These are phyloP conservation scores for Golubevia sp. DNA, from an alignment of 1,284 basidiomycete species.

Conservation along the genomic window DNA sequence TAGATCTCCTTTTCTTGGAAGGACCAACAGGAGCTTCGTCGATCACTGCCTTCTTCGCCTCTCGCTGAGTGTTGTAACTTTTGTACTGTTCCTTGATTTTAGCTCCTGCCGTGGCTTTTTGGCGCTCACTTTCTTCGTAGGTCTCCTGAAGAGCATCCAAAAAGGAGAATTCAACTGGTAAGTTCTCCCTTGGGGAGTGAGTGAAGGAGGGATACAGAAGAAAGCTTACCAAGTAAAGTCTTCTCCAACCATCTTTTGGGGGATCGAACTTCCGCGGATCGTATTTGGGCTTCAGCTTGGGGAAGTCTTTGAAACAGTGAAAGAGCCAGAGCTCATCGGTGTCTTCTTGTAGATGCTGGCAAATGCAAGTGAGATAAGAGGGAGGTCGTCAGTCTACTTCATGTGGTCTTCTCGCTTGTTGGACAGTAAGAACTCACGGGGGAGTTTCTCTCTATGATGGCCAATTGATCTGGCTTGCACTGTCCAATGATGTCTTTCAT, in stretches of 20 bases:
- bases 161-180: background rate
- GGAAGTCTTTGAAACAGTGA: too few relatives aligned
- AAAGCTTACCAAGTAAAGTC: too few relatives aligned
- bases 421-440: constrained; percentile 31
- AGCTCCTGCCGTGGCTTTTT: background rate
- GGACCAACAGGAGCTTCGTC: background rate
- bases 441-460: constrained; percentile 35
- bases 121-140: background rate
- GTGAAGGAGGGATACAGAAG: background rate
- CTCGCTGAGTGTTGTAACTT: background rate
- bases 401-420: too few relatives aligned
- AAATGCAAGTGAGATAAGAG: too few relatives aligned
- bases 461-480: constrained; percentile 44
- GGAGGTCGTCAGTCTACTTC: too few relatives aligned
- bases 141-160: background rate
- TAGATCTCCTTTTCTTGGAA: background rate
- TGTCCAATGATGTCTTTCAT: constrained; percentile 43
- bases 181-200: background rate
- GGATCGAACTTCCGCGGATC: too few relatives aligned
- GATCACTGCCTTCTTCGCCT: background rate
- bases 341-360: too few relatives aligned
- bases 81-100: background rate
- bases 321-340: too few relatives aligned
- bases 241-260: too few relatives aligned
- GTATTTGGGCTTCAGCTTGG: too few relatives aligned